Evolutionary conservation across 768 basidiomycete genomes (phyloP).

Genomic region (Rhodotorula diobovata): DNA sequence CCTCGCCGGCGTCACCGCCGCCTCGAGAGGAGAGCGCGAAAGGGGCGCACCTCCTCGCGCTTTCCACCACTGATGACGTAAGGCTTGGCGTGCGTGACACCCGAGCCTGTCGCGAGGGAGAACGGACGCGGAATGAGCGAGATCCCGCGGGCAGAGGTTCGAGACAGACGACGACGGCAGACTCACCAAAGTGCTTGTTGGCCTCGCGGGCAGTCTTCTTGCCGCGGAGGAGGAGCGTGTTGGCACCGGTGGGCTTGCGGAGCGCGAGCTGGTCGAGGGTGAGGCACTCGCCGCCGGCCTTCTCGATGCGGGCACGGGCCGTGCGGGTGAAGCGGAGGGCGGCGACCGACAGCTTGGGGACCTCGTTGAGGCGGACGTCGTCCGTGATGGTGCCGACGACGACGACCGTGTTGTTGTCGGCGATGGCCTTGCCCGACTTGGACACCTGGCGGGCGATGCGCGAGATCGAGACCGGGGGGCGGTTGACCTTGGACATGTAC

Average conservation of each 20-base stretch:
- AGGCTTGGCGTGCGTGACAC: conserved; percentile 59
- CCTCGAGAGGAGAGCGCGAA: not conserved
- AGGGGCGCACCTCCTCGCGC: conserved; percentile 53
- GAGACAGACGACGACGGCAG: too few relatives aligned
- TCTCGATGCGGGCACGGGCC: conserved; percentile 89
- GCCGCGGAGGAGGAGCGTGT: conserved; percentile 89
- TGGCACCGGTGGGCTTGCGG: conserved; percentile 86
- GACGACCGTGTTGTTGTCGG: conserved; percentile 77
- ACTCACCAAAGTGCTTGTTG: conserved; percentile 87
- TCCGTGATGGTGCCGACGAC: conserved; percentile 89
- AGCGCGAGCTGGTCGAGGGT: conserved; percentile 93
- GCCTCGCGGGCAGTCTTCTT: conserved; percentile 90
- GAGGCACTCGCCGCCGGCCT: conserved; percentile 87
- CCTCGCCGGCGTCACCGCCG: too few relatives aligned
- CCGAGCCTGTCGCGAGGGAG: conserved; percentile 5
- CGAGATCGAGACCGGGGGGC: conserved; percentile 91
- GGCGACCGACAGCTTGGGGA: conserved; percentile 88
- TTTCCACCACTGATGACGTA: conserved; percentile 92
- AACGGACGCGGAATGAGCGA: not conserved
- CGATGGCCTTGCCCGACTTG: conserved; percentile 49
- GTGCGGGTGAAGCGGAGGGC: conserved; percentile 90
- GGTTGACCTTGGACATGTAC: conserved; percentile 96
- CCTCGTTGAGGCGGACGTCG: conserved; percentile 75
- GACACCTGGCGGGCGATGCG: conserved; percentile 61
- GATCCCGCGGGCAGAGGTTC: not conserved